A percentile compares a stretch with the other conserved stretches of the same genome.
These are phyloP conservation scores for Lactuca saligna DNA, from an alignment of 129 eudicot species.

Conservation along the genomic window DNA sequence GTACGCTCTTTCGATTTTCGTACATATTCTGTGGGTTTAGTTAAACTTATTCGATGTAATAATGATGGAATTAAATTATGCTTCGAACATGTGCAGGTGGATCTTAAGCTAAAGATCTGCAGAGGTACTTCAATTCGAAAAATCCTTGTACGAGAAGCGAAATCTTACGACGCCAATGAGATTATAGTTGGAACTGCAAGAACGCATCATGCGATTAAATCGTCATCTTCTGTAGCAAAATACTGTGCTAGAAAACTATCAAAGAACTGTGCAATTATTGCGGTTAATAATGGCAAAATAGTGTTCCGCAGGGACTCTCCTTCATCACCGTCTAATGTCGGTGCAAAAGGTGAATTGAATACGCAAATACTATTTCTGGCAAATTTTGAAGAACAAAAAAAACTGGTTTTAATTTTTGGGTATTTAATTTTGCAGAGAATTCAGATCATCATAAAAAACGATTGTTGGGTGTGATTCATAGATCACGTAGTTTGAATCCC, in stretches of 20 bases:
- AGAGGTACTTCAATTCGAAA: slow-evolving; percentile 81
- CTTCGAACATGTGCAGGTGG: slow-evolving; percentile 55
- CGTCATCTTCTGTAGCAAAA: slow-evolving; percentile 83
- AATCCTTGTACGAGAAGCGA: slow-evolving; percentile 75
- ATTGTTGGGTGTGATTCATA: slow-evolving; percentile 53
- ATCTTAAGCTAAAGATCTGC: slow-evolving; percentile 94
- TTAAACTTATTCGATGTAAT: background rate
- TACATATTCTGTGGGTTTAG: background rate
- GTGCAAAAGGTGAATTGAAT: slow-evolving; percentile 49
- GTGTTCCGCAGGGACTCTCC: slow-evolving; percentile 60
- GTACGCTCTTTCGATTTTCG: background rate
- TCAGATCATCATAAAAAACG: slow-evolving; percentile 50
- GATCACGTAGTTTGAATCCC: slow-evolving; percentile 49
- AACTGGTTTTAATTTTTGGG: background rate
- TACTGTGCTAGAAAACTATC: slow-evolving; percentile 77
- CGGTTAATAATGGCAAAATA: slow-evolving; percentile 85
- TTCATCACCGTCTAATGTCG: slow-evolving; percentile 36
- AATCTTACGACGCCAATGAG: slow-evolving; percentile 60
- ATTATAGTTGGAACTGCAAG: slow-evolving; percentile 73
- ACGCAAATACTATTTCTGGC: background rate
- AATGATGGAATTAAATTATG: background rate
- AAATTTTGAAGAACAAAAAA: slow-evolving; percentile 29
- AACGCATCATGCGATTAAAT: slow-evolving; percentile 57
- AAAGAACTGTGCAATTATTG: slow-evolving; percentile 61
- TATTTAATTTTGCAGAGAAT: slow-evolving; percentile 30